These are phyloP conservation scores for Aspergillus uvarum DNA, from an alignment of 2,329 filamentous ascomycete species.

Conservation along the genomic window DNA sequence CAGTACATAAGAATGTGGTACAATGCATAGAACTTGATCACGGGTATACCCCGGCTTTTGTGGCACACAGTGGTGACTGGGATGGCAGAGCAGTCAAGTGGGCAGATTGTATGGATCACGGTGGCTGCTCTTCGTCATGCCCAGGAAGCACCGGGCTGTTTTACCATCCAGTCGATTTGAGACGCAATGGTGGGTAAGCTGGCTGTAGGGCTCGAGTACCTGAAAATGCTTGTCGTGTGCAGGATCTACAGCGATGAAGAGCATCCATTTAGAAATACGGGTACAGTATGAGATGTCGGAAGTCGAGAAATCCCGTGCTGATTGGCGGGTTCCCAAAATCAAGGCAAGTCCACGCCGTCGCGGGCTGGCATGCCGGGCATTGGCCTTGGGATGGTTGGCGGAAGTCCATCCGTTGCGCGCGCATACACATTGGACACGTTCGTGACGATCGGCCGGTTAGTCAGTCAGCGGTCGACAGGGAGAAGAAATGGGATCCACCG, in stretches of 20 bases:
- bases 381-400: neutral
- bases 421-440: neutral
- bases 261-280: neutral
- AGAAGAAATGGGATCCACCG: neutral
- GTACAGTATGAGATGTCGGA: neutral
- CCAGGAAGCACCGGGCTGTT: neutral
- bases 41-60: neutral
- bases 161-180: neutral
- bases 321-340: neutral
- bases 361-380: neutral
- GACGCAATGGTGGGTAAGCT: neutral
- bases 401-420: neutral
- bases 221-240: neutral
- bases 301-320: neutral
- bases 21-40: neutral
- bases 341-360: neutral
- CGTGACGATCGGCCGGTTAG: neutral
- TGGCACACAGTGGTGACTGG: neutral
- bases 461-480: neutral
- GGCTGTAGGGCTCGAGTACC: neutral
- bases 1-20: neutral
- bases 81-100: neutral
- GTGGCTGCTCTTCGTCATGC: neutral
- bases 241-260: neutral
- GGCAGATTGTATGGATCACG: neutral